phyloP scores from a whole-genome alignment of 1,284 basidiomycete genomes.

The Tylopilus sp. region DNA sequence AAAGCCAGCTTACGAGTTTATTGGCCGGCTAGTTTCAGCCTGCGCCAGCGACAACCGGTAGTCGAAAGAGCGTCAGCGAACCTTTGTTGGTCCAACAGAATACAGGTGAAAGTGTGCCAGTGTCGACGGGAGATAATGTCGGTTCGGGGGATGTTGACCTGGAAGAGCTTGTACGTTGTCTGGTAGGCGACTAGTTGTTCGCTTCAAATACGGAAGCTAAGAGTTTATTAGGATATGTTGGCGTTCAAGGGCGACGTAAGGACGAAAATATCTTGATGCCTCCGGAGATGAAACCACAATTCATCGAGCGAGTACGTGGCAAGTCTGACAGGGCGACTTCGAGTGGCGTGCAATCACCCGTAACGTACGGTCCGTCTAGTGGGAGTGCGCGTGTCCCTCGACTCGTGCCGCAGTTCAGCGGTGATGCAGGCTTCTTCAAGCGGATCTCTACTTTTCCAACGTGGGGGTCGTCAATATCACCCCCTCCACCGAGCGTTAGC shows the following conservation, averaged over 20 bases:
- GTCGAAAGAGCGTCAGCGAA: slow-evolving; percentile 74
- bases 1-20: too few relatives aligned
- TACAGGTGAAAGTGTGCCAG: slow-evolving; percentile 45
- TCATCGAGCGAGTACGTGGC: slow-evolving; percentile 66
- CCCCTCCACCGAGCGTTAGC: slow-evolving; percentile 34
- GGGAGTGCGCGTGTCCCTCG: slow-evolving; percentile 65
- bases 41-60: slow-evolving; percentile 50
- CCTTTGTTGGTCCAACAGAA: slow-evolving; percentile 64
- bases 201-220: too few relatives aligned
- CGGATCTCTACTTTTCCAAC: slow-evolving; percentile 76
- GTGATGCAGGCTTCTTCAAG: slow-evolving; percentile 74
- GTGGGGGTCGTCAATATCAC: slow-evolving; percentile 55
- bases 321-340: slow-evolving; percentile 35
- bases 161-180: slow-evolving; percentile 25
- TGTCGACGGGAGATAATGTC: slow-evolving; percentile 41
- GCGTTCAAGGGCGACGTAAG: too few relatives aligned
- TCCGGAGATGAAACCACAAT: slow-evolving; percentile 67
- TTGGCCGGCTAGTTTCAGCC: slow-evolving; percentile 65
- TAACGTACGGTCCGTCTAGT: slow-evolving; percentile 71
- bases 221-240: too few relatives aligned
- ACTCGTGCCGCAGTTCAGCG: slow-evolving; percentile 75
- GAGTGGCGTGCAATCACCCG: slow-evolving; percentile 41
- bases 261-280: too few relatives aligned
- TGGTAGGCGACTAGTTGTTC: too few relatives aligned
- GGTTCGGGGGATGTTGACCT: slow-evolving; percentile 24